These are phyloP conservation scores for Pseudoturritis turrita DNA, from an alignment of 345 rosid species.

Conservation along the genomic window DNA sequence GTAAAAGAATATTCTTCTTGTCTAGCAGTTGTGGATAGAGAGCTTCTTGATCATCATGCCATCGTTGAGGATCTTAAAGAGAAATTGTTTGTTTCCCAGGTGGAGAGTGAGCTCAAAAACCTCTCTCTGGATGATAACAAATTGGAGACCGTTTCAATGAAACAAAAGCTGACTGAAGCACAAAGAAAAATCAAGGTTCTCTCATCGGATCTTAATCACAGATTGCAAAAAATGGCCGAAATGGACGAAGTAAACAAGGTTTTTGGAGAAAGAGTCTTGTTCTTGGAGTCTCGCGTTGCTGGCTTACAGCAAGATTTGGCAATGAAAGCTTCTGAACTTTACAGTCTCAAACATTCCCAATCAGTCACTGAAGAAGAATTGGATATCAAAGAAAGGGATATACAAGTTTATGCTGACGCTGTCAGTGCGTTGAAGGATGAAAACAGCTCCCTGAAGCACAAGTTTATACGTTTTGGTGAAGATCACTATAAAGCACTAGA, in stretches of 20 bases:
- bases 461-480: slow-evolving; percentile 28
- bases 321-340: slow-evolving; percentile 45
- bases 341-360: slow-evolving; percentile 43
- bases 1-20: slow-evolving; percentile 46
- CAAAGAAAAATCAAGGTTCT: slow-evolving; percentile 31
- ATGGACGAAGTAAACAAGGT: slow-evolving; percentile 34
- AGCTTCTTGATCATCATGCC: slow-evolving; percentile 29
- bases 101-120: slow-evolving; percentile 52
- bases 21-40: slow-evolving; percentile 33
- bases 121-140: slow-evolving; percentile 36
- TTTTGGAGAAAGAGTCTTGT: slow-evolving; percentile 39
- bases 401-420: slow-evolving; percentile 33
- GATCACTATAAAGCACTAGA: slow-evolving; percentile 29
- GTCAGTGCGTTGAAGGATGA: slow-evolving; percentile 40
- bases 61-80: slow-evolving; percentile 47
- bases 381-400: slow-evolving; percentile 37
- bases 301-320: slow-evolving; percentile 48
- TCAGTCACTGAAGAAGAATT: slow-evolving; percentile 42
- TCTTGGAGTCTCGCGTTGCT: slow-evolving; percentile 46
- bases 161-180: slow-evolving; percentile 34
- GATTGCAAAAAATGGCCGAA: slow-evolving; percentile 30
- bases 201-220: slow-evolving; percentile 32
- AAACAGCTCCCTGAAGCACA: slow-evolving; percentile 34
- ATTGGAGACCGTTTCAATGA: slow-evolving; percentile 34
- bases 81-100: slow-evolving; percentile 40